These are phyloP conservation scores for Striga asiatica DNA, from an alignment of 257 asterid genomes.

Conservation along the genomic window DNA sequence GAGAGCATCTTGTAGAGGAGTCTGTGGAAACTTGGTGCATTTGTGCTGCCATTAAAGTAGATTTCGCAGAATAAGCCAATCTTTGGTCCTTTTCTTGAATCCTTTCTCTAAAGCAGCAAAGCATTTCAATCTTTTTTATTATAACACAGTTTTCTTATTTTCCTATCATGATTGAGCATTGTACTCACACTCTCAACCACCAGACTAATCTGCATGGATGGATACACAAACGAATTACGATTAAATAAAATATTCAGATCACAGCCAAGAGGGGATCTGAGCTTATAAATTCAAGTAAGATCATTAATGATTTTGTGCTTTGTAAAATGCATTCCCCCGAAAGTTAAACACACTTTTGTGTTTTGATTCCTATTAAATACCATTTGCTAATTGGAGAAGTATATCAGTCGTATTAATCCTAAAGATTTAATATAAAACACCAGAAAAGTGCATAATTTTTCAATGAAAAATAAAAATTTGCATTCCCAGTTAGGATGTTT, in stretches of 20 bases:
- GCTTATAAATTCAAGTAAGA: background rate
- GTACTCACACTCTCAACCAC: conserved; percentile 82
- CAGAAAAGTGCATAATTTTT: background rate
- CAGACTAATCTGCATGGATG: conserved; percentile 53
- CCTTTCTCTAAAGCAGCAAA: background rate
- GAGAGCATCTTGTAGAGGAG: background rate
- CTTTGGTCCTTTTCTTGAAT: background rate
- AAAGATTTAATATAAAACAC: no score
- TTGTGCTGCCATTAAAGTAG: background rate
- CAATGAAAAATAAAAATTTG: conserved; percentile 96
- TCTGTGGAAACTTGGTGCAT: background rate
- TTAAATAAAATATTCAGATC: background rate
- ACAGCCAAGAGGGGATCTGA: background rate
- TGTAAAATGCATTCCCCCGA: background rate
- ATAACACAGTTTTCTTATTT: conserved; percentile 45
- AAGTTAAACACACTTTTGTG: background rate
- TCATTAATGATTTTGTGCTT: background rate
- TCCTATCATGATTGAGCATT: conserved; percentile 80
- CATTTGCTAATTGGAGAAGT: conserved; percentile 5
- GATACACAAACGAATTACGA: background rate
- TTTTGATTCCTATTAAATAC: background rate
- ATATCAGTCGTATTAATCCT: no score
- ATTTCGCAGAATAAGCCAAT: background rate
- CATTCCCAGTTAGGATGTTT: conserved; percentile 31
- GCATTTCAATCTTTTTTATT: conserved; percentile 23